Conservation (phyloP, 169 alveolate species). For the Cryptosporidium felis region DNA sequence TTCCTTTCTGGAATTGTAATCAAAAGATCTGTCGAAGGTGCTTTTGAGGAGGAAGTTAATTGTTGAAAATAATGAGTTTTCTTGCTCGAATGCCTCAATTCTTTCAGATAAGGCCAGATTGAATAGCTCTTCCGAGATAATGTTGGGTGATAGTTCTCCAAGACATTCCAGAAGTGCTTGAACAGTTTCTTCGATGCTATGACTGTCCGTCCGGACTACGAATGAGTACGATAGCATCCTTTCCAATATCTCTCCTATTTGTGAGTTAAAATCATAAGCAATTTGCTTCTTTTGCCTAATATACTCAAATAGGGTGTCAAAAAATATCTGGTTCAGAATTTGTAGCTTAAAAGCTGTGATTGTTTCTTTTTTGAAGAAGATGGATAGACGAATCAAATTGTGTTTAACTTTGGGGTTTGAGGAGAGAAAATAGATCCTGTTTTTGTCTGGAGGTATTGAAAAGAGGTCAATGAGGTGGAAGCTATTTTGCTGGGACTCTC, state of each 20-base stretch:
- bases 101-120: slow-evolving; percentile 1
- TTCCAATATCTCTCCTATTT: neutral
- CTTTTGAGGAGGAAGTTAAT: neutral
- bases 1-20: slow-evolving; percentile 5
- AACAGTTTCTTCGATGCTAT: neutral
- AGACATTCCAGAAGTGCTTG: slow-evolving; percentile 3
- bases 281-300: slow-evolving; percentile 42
- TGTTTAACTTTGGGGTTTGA: neutral
- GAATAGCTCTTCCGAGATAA: slow-evolving; percentile 9
- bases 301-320: slow-evolving; percentile 11
- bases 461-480: slow-evolving; percentile 42
- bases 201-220: slow-evolving; percentile 13
- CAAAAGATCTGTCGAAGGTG: slow-evolving; percentile 2
- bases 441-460: slow-evolving; percentile 49
- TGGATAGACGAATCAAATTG: slow-evolving; percentile 10
- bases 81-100: neutral
- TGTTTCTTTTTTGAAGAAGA: slow-evolving; percentile 29
- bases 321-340: slow-evolving; percentile 31
- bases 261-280: slow-evolving; percentile 44
- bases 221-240: slow-evolving; percentile 5
- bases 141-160: slow-evolving; percentile 1
- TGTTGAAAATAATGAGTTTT: neutral
- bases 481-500: neutral
- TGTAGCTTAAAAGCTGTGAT: slow-evolving; percentile 14
- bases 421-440: slow-evolving; percentile 1